Base-by-base conservation (phyloP, 129 eudicot genomes). In the Centaurea solstitialis region DNA sequence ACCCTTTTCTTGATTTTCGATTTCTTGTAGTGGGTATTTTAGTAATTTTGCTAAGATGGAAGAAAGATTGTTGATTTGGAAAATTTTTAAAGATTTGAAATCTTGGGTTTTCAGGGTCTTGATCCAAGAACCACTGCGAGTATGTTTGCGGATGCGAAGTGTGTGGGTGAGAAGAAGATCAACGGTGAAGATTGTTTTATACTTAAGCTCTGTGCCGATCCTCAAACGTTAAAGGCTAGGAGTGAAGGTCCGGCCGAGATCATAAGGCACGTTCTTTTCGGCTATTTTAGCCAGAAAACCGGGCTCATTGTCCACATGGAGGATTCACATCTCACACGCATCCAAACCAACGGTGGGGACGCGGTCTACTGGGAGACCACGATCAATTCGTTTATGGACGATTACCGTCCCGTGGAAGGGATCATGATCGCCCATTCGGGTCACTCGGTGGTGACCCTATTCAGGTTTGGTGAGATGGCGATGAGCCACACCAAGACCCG, bases 241-340 rank as follows among this genome's bases (percentile, higher is more conserved):
- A 93, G 98, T 37, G 98, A 93, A 83, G 98, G 98, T 57, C 98
- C 98, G 3, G 98, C 97, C 1, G 98, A 93, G 82, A 91, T 91
- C 79, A 91, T 93, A 62, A 76, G 98, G 66, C 98, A 93, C 70
- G 97, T 93, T 33, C 57, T 93, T 68, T 93, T 93, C 35, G 98
- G 98, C 74, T 91, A 93, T 88, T 93, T 93, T 80, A 93, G 98
- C 81, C 98, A 93, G 62, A 93, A 87, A 79, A 87, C 97, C 28
- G 97, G 98, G 0, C 91, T 93, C 41, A 89, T 93, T 30, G 78
- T 91, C 71, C 94, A 93, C 90, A 93, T 93, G 88, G 98, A 93
- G 84, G 98, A 93, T 87, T 93, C 98, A 1, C 98, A 93, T 74
- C 92, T 93, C 0, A 93, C 97, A 11, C 91, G 98, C 5, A 93